phyloP scores from a whole-genome alignment of 2,329 filamentous ascomycete genomes.

The Colletotrichum lini region DNA sequence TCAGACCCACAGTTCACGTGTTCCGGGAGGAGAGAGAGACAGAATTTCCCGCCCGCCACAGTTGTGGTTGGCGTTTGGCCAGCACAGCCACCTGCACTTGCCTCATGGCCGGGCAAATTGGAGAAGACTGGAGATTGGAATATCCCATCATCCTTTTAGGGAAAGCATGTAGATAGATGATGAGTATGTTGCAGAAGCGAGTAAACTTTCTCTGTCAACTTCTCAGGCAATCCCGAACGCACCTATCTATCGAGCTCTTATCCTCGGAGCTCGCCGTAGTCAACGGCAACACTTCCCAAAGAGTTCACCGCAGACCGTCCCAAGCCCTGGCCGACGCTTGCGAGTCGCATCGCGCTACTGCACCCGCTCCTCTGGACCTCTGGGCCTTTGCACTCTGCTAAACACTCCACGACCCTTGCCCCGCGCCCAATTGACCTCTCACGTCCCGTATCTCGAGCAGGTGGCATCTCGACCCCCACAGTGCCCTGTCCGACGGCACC shows the following conservation, averaged over 20 bases:
- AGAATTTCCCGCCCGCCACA: conserved; percentile 23
- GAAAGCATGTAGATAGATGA: no score
- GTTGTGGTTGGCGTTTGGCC: background rate
- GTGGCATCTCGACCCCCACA: conserved; percentile 43
- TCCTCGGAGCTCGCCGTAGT: conserved; percentile 30
- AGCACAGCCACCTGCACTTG: conserved; percentile 25
- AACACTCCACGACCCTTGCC: conserved; percentile 29
- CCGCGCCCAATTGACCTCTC: conserved; percentile 46
- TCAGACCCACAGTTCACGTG: conserved; percentile 33
- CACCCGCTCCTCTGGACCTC: conserved; percentile 7
- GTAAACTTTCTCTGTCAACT: background rate
- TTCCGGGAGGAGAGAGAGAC: background rate
- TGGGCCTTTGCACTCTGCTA: background rate
- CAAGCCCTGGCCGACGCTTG: conserved; percentile 1
- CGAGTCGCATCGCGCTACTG: conserved; percentile 34
- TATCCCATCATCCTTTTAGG: no score
- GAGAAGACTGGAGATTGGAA: no score
- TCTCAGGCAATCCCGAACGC: background rate
- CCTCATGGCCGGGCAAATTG: background rate
- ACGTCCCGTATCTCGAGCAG: conserved; percentile 45
- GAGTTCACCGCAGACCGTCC: conserved; percentile 21
- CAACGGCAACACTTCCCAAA: conserved; percentile 35
- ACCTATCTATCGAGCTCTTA: background rate
- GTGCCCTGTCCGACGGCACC: conserved; percentile 23
- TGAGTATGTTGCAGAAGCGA: no score